A percentile compares a stretch with the other conserved stretches of the same genome.
These are phyloP conservation scores for Linum tenue DNA, from an alignment of 345 rosid species.

Conservation along the genomic window DNA sequence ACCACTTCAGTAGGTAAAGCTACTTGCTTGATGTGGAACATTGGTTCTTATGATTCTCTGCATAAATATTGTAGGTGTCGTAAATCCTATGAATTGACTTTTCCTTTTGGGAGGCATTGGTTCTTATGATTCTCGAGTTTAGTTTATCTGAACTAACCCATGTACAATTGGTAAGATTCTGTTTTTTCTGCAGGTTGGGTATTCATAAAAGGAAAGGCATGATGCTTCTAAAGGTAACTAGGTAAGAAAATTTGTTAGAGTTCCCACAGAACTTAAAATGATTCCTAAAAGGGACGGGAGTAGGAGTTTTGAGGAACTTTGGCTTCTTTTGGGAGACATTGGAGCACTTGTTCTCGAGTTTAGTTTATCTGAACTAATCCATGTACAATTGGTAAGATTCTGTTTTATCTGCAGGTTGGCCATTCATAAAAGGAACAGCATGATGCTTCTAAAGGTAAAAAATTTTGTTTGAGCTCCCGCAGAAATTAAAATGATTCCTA, in stretches of 20 bases:
- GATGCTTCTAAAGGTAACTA: background rate
- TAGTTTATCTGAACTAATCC: background rate
- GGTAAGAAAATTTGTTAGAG: background rate
- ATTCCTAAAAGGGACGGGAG: background rate
- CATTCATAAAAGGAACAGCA: constrained; percentile 4
- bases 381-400: constrained; percentile 6
- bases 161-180: constrained; percentile 7
- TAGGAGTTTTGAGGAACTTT: background rate
- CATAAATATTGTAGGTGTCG: background rate
- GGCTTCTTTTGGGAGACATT: background rate
- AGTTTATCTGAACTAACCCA: background rate
- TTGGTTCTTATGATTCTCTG: constrained; percentile 1
- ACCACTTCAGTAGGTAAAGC: constrained; percentile 4
- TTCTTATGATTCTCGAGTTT: constrained; percentile 4
- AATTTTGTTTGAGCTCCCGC: background rate
- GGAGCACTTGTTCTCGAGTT: constrained; percentile 6
- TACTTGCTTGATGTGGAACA: background rate
- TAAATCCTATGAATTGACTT: background rate
- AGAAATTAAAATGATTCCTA: constrained; percentile 3
- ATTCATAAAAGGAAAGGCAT: constrained; percentile 3
- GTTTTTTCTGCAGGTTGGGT: constrained; percentile 8
- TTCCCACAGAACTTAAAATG: constrained; percentile 2
- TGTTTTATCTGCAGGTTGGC: constrained; percentile 9
- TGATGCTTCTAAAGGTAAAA: background rate
- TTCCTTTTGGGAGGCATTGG: background rate